Base-by-base conservation (phyloP, 2,329 filamentous ascomycete species). In the Juglanconis oblonga region DNA sequence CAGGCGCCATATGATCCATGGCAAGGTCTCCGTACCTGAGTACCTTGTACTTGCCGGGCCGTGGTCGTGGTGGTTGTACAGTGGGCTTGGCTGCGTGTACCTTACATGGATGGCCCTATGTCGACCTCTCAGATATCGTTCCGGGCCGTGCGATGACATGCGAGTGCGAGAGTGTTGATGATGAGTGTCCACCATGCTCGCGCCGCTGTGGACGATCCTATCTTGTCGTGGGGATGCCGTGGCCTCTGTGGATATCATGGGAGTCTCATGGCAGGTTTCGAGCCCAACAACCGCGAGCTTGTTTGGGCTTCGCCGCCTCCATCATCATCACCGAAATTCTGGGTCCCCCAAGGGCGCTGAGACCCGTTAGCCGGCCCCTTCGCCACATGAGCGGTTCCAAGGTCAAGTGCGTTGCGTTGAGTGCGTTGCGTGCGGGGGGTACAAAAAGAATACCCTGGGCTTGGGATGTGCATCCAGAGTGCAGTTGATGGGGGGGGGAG, bases 101-200 rank as follows among this genome's bases (percentile, higher is more conserved):
- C 61, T 62, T 52, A 52, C 61, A 62, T 62, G 61, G 61, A 55
- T 58, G 31, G 47, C 24, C 42, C 58, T 40, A 7, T 32, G 38
- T 61, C 49, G 38, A 61, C 14, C 42, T 53, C 48, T 48, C 33
- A 49, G 58, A 55, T 52, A 52, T 29, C 40, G 40, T 42, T 42
- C 35, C 52, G 36, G 31, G 45, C 32, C 42, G 52, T 47, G 52
- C 52, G 29, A 29, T 31, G 8, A 5, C 45, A 48, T 7, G 9
- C 9, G 14, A 13, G n/a, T n/a, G 40, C 40, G 8, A 11, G 11
- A 38, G 35, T 38, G 35, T 38, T 6, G 35, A 38, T n/a, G n/a
- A n/a, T n/a, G n/a, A n/a, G n/a, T n/a, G n/a, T n/a, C n/a, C n/a
- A n/a, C n/a, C n/a, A n/a, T n/a, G n/a, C n/a, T n/a, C n/a, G n/a